phyloP scores from a whole-genome alignment of 352 stramenopile species.

The Phytopythium aichiense region DNA sequence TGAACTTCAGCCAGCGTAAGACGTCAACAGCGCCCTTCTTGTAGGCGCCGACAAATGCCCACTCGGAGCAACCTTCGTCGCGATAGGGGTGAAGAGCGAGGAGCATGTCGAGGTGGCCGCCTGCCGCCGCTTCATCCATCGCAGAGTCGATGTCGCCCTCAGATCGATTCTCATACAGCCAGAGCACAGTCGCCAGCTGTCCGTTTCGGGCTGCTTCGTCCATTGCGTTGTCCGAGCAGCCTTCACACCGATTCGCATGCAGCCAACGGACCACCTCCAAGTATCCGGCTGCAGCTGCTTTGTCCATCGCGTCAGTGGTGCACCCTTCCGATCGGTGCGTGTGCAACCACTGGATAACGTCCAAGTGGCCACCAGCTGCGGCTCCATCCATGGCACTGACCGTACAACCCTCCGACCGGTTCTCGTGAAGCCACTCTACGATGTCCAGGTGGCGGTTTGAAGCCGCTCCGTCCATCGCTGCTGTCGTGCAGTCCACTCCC shows the following conservation, averaged over 20 bases:
- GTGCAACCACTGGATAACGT: too few relatives aligned
- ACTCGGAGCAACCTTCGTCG: too few relatives aligned
- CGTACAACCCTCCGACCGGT: neutral
- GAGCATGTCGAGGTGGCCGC: conserved; percentile 10
- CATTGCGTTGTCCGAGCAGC: neutral
- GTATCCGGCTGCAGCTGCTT: too few relatives aligned
- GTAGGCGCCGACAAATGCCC: too few relatives aligned
- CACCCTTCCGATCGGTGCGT: too few relatives aligned
- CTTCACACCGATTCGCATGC: neutral
- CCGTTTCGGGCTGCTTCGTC: conserved; percentile 12
- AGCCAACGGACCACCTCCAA: too few relatives aligned
- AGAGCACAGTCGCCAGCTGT: conserved; percentile 8
- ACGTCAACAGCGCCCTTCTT: too few relatives aligned
- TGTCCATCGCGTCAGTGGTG: too few relatives aligned
- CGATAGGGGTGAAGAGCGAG: too few relatives aligned
- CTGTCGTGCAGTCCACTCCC: neutral
- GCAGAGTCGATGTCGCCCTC: conserved; percentile 7
- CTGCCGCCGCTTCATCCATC: conserved; percentile 13
- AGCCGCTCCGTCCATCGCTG: neutral
- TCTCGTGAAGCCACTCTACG: neutral
- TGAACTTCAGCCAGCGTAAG: too few relatives aligned
- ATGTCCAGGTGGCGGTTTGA: neutral
- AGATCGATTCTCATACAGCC: conserved; percentile 8
- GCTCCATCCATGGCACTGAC: too few relatives aligned
- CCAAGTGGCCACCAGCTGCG: too few relatives aligned